Evolutionary conservation across 1,139 yeast species (phyloP).

Genomic region (Protomyces lactucae-debilis): DNA sequence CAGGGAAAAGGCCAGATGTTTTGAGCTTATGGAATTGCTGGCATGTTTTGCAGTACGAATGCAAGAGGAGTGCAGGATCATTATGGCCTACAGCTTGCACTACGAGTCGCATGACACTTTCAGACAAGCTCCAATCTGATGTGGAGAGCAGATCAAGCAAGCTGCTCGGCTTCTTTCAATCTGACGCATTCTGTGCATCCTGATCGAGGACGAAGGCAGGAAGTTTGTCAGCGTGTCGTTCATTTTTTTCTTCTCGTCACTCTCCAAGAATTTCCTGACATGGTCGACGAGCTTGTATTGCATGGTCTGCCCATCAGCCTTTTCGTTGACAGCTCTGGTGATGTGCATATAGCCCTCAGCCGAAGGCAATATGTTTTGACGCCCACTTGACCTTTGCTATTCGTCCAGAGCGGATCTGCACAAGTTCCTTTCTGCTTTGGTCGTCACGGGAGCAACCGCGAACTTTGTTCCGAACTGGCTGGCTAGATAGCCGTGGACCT

Average conservation of each 20-base stretch:
- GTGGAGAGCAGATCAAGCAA: too few relatives aligned
- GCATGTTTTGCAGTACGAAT: too few relatives aligned
- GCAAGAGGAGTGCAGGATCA: too few relatives aligned
- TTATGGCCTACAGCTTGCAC: too few relatives aligned
- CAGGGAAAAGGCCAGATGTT: too few relatives aligned
- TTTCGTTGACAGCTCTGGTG: background rate
- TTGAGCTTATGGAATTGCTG: too few relatives aligned
- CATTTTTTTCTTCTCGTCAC: background rate
- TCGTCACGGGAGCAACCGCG: background rate
- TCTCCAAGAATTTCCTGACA: background rate
- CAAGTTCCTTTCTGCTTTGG: background rate
- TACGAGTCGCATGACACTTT: too few relatives aligned
- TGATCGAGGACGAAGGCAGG: too few relatives aligned
- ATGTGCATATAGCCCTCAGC: background rate
- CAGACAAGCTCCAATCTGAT: too few relatives aligned
- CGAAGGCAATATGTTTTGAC: background rate
- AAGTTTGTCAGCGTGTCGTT: too few relatives aligned
- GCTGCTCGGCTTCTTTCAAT: too few relatives aligned
- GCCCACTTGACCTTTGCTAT: background rate
- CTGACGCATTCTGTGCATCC: too few relatives aligned
- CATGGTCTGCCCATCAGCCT: background rate
- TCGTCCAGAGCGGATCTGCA: background rate
- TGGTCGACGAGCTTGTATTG: background rate
- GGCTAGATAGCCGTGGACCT: background rate
- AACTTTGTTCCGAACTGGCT: background rate